Percentiles rank a stretch among this genome's conserved stretches.
phyloP scores from a whole-genome alignment of 805 yeast species.

The Wickerhamiella siamensis region DNA sequence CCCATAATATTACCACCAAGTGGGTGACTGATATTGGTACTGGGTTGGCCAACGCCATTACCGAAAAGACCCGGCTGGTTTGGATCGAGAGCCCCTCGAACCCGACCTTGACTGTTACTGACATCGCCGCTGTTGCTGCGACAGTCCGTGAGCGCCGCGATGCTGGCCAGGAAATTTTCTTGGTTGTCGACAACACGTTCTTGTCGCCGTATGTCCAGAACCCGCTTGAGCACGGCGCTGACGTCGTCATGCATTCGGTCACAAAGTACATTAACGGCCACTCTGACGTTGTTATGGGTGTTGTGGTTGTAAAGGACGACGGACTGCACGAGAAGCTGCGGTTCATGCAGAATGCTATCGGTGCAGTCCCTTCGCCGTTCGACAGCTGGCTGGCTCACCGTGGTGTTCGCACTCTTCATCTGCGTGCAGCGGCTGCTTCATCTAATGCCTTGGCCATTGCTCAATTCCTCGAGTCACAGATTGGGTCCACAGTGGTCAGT shows the following conservation, averaged over 20 bases:
- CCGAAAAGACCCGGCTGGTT: slow-evolving; percentile 53
- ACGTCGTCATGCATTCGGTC: slow-evolving; percentile 75
- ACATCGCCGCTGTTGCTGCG: slow-evolving; percentile 46
- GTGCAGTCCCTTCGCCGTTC: slow-evolving; percentile 80
- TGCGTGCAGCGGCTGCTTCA: slow-evolving; percentile 61
- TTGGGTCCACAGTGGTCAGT: slow-evolving; percentile 37
- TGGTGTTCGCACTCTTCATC: slow-evolving; percentile 74
- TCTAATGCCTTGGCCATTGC: slow-evolving; percentile 55
- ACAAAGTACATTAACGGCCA: slow-evolving; percentile 88
- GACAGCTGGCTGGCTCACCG: slow-evolving; percentile 90
- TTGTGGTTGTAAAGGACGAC: slow-evolving; percentile 54
- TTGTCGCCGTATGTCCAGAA: slow-evolving; percentile 75
- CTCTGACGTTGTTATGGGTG: slow-evolving; percentile 82
- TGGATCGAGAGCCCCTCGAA: slow-evolving; percentile 87
- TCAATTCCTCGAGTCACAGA: slow-evolving; percentile 34
- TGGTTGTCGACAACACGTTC: slow-evolving; percentile 82
- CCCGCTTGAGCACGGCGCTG: slow-evolving; percentile 74
- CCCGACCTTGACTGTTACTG: slow-evolving; percentile 72
- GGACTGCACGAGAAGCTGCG: slow-evolving; percentile 47
- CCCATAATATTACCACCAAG: slow-evolving; percentile 58
- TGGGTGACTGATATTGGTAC: slow-evolving; percentile 51
- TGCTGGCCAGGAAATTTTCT: slow-evolving; percentile 35
- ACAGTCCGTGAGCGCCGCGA: slow-evolving; percentile 33
- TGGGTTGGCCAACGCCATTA: slow-evolving; percentile 44
- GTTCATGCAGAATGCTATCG: slow-evolving; percentile 76